Conservation (phyloP, 2,329 filamentous ascomycete species). For the Talaromyces islandicus region DNA sequence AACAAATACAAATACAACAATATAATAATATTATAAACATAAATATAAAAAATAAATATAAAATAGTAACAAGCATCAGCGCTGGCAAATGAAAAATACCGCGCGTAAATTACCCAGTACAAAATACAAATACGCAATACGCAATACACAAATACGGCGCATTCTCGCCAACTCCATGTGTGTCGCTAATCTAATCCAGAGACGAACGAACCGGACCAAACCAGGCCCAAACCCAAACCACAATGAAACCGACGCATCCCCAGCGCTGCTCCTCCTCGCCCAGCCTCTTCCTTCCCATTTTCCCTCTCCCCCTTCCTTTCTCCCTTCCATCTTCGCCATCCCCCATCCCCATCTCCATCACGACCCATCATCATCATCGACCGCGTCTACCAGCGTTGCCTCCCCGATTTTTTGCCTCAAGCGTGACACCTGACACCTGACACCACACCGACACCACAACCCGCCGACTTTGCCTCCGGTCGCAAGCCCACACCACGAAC, state of each 20-base stretch:
- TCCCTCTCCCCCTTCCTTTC: slow-evolving; percentile 12
- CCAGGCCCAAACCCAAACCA: slow-evolving; percentile 6
- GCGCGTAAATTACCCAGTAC: no score
- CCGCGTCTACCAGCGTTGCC: background rate
- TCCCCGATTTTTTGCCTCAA: background rate
- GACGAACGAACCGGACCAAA: background rate
- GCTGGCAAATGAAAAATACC: no score
- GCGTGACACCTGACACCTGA: slow-evolving; percentile 17
- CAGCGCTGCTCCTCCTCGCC: slow-evolving; percentile 10
- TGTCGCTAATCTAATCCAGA: slow-evolving; percentile 6
- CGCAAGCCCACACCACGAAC: slow-evolving; percentile 27
- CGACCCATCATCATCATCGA: background rate
- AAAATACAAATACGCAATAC: no score
- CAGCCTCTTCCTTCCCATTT: slow-evolving; percentile 11
- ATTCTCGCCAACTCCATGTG: background rate
- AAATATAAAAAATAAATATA: no score
- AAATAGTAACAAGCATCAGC: no score
- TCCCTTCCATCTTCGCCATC: slow-evolving; percentile 14
- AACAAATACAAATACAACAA: no score
- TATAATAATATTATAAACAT: no score
- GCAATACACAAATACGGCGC: background rate
- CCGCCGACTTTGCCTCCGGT: slow-evolving; percentile 18
- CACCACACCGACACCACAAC: slow-evolving; percentile 20
- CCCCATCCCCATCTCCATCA: slow-evolving; percentile 18
- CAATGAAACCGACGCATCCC: slow-evolving; percentile 22